Evolutionary conservation across 2,329 filamentous ascomycete genomes (phyloP), one percentile per base, ranked within the genome.

Genomic region (Cadophora malorum): DNA sequence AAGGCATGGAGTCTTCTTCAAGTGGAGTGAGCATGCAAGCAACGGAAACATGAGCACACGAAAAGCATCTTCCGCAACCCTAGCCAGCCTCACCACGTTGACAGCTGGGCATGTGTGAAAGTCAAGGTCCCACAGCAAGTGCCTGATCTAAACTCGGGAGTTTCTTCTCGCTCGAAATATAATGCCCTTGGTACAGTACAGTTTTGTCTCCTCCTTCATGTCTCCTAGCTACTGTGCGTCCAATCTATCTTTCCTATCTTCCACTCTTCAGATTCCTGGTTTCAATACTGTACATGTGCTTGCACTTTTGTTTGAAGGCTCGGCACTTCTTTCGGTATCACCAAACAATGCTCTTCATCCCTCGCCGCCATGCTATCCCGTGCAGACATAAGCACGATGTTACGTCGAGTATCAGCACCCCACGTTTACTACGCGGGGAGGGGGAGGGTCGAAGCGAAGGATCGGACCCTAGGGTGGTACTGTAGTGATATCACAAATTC

Each of bases 11-110:
- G n/a, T n/a, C n/a, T 10, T 1, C 41, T 45, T 45, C 12, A 45
- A 45, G 41, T 45, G 41, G 19, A 38, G 35, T 7, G 14, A 38
- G 35, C 35, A 14, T 28, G 28, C 28, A 38, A 38, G 35, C 35
- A 2, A 14, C 8, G 9, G 2, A 38, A 38, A 14, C 35, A 9
- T 38, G 19, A 25, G 35, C 35, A 41, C 33, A 16, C 35, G 56
- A 59, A n/a, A 41, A 59, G 56, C 56, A 59, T 33, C 35, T 25
- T 41, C 56, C 56, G 14, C 56, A 41, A 16, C 56, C 56, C n/a
- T 35, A 49, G 45, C 45, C 45, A 41, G 56, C 56, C 56, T 41
- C 21, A 23, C 35, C 35, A 45, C 35, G 35, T 41, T 58, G 7
- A 3, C 28, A 28, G 3, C 28, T 28, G 28, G 28, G 28, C 28